phyloP scores from a whole-genome alignment of 441 rosid species.

The Breynia disticha region DNA sequence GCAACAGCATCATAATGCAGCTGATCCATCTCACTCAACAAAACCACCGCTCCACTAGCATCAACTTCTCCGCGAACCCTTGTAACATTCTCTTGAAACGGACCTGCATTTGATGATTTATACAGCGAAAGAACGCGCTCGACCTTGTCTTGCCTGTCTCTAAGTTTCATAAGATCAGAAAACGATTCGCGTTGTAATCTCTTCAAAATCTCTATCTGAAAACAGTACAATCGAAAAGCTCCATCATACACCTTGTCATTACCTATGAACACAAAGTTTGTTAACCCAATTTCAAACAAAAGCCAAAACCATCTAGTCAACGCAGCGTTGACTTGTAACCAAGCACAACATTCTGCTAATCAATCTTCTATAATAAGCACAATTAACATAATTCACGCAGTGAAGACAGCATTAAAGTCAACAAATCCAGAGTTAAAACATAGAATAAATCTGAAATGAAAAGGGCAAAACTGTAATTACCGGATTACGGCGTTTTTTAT shows the following conservation, averaged over 20 bases:
- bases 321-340: background rate
- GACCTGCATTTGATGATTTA: slow-evolving; percentile 41
- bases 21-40: slow-evolving; percentile 36
- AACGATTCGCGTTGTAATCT: slow-evolving; percentile 83
- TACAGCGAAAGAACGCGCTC: slow-evolving; percentile 50
- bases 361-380: too few relatives aligned
- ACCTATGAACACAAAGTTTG: slow-evolving; percentile 10
- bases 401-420: too few relatives aligned
- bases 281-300: slow-evolving; percentile 8
- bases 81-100: slow-evolving; percentile 51
- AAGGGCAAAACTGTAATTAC: slow-evolving; percentile 26
- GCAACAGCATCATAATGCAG: slow-evolving; percentile 33
- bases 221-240: slow-evolving; percentile 14
- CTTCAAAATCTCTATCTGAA: slow-evolving; percentile 89
- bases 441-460: background rate
- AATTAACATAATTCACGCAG: too few relatives aligned
- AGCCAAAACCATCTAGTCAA: background rate
- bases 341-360: background rate
- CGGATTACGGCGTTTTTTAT: slow-evolving; percentile 49
- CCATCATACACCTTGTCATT: slow-evolving; percentile 8
- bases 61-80: slow-evolving; percentile 66
- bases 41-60: slow-evolving; percentile 49
- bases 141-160: slow-evolving; percentile 84
- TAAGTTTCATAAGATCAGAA: slow-evolving; percentile 77
- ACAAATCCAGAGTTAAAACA: too few relatives aligned